Conservation (phyloP, 2,329 filamentous ascomycete species). For the Hansfordia pulvinata region DNA sequence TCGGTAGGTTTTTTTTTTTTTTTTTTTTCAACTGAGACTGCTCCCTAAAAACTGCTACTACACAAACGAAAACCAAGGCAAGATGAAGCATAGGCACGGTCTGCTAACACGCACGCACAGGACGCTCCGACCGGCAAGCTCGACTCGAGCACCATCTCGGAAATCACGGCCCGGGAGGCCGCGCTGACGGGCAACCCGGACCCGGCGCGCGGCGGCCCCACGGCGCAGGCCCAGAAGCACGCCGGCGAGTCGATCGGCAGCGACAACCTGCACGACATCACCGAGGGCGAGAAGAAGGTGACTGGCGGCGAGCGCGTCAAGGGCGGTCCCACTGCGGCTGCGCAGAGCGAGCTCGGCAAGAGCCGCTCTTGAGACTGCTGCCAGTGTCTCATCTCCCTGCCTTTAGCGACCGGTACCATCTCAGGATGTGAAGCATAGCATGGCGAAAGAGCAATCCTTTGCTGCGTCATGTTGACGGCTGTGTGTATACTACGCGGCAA, state of each 20-base stretch:
- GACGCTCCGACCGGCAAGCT: constrained; percentile 8
- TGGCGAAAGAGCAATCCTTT: too few relatives aligned
- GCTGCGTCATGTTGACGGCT: too few relatives aligned
- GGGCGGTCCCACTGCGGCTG: constrained; percentile 22
- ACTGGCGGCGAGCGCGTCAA: constrained; percentile 19
- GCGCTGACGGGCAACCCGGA: constrained; percentile 18
- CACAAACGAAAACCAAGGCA: constrained; percentile 3
- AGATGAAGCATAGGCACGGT: not conserved
- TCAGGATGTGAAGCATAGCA: too few relatives aligned
- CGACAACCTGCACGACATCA: constrained; percentile 23
- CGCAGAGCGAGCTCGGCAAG: constrained; percentile 17
- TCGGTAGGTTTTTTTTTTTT: constrained; percentile 2
- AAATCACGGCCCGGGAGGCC: constrained; percentile 24
- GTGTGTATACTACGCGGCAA: too few relatives aligned
- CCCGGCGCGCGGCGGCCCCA: constrained; percentile 22
- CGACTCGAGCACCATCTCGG: constrained; percentile 18
- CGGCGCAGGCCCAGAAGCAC: constrained; percentile 25
- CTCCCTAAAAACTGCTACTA: not conserved
- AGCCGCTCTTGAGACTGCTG: constrained; percentile 6
- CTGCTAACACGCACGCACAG: constrained; percentile 1
- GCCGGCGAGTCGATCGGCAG: constrained; percentile 16
- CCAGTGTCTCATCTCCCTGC: too few relatives aligned
- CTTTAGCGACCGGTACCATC: too few relatives aligned
- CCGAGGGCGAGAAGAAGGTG: constrained; percentile 23
- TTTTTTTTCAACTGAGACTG: not conserved